Evolutionary conservation across 2,329 filamentous ascomycete genomes (phyloP), one percentile per base, ranked within the genome.

Genomic region (Trichoderma sp.): DNA sequence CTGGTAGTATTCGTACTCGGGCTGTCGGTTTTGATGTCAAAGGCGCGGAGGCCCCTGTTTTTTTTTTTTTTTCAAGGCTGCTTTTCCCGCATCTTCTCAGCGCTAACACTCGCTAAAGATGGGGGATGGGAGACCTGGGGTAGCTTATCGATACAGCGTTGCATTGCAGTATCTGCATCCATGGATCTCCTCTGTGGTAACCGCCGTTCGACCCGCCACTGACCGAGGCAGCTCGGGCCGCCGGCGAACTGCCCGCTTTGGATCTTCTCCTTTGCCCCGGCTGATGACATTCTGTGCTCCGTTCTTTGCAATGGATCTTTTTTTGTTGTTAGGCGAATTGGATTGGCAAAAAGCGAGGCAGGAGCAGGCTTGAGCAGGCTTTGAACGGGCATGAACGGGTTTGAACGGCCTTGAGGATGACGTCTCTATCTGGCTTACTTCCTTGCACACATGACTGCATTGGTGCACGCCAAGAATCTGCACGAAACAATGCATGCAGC

Each of bases 161-260:
- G 15, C n/a, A n/a, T n/a, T n/a, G n/a, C n/a, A n/a, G n/a, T n/a
- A 15, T 25, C 50, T 34, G 35, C 42, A 13, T 22, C 25, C n/a
- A n/a, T n/a, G n/a, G n/a, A n/a, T n/a, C n/a, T n/a, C n/a, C n/a
- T n/a, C n/a, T n/a, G n/a, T n/a, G n/a, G n/a, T n/a, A 50, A 61
- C 2, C 27, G 58, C 59, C 59, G 59, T 48, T 19, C 35, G 37
- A 57, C 61, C 61, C 61, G 39, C 61, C 25, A 15, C 61, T 57
- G 61, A 37, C 61, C 61, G 61, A 65, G 61, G 61, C 61, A 45
- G 61, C 52, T 63, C 59, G 59, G 59, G 19, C 59, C 59, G 37
- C 52, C 61, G 52, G 61, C 48, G 34, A 25, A 32, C 10, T 34
- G 35, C 27, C 35, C 48, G 48, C 35, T 22, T 54, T 42, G 61